phyloP scores from a whole-genome alignment of 345 rosid species.

The Citrus inodora region DNA sequence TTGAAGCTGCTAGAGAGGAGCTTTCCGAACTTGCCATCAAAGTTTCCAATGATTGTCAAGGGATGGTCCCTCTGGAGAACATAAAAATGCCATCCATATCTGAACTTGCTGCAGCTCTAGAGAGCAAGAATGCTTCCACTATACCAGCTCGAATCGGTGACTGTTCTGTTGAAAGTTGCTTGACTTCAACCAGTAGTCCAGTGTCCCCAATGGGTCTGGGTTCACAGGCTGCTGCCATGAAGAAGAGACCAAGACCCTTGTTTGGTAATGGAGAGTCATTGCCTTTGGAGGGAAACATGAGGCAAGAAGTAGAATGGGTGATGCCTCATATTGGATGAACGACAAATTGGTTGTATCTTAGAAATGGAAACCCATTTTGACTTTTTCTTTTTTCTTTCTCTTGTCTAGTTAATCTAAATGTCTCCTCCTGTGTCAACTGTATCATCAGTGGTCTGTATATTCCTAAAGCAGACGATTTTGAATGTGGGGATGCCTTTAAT shows the following conservation, averaged over 20 bases:
- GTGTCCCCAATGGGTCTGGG: constrained; percentile 46
- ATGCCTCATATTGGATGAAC: constrained; percentile 55
- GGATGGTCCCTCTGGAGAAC: constrained; percentile 44
- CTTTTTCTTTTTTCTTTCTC: constrained; percentile 3
- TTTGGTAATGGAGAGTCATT: constrained; percentile 47
- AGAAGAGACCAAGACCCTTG: constrained; percentile 56
- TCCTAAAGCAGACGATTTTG: constrained; percentile 17
- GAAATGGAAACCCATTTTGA: constrained; percentile 18
- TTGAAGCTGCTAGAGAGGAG: constrained; percentile 81
- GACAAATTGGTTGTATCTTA: constrained; percentile 15
- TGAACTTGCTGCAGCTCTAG: constrained; percentile 63
- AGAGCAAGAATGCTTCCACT: constrained; percentile 38
- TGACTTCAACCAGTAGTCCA: constrained; percentile 63
- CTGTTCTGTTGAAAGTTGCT: constrained; percentile 70
- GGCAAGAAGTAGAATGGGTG: constrained; percentile 73
- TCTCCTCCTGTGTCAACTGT: not conserved
- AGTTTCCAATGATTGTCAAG: constrained; percentile 57
- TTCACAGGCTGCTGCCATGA: constrained; percentile 43
- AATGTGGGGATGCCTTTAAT: constrained; percentile 5
- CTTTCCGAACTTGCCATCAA: constrained; percentile 82
- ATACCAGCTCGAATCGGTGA: constrained; percentile 49
- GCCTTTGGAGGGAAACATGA: constrained; percentile 44
- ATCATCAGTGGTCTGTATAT: constrained; percentile 23
- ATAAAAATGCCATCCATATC: constrained; percentile 48
- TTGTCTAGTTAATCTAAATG: constrained; percentile 17